A percentile compares a stretch with the other conserved stretches of the same genome.
Evolutionary conservation across 208 protist species (phyloP).

Genomic region (Acanthamoeba quina): DNA sequence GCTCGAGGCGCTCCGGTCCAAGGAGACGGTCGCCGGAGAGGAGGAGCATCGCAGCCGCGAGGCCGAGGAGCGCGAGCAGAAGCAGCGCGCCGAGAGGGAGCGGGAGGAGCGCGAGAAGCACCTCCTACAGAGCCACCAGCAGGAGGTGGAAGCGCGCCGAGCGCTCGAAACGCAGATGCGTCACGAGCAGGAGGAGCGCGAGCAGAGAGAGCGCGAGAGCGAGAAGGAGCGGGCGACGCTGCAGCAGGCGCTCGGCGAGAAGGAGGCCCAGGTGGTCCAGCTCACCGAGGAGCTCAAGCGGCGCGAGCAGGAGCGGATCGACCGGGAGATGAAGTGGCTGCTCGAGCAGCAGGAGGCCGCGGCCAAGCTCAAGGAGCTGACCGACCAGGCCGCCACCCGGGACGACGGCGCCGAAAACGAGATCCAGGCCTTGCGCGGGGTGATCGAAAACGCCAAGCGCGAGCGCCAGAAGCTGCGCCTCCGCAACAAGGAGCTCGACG

Average conservation of each 20-base stretch:
- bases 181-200: neutral
- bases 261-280: neutral
- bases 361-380: neutral
- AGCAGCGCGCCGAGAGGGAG: neutral
- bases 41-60: neutral
- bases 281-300: neutral
- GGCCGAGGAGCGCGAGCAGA: neutral
- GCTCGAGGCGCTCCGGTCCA: conserved; percentile 29
- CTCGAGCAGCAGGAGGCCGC: neutral
- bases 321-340: conserved; percentile 29
- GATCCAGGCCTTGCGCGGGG: neutral
- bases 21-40: neutral
- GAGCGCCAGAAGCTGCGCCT: conserved; percentile 7
- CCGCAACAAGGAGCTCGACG: conserved; percentile 10
- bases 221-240: neutral
- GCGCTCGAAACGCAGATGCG: conserved; percentile 46
- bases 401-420: neutral
- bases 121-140: neutral
- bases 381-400: neutral
- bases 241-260: neutral
- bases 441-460: neutral
- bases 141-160: neutral
- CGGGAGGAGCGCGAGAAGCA: neutral
- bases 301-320: conserved; percentile 3
- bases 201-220: neutral